A percentile compares a stretch with the other conserved stretches of the same genome.
Conservation (phyloP, 495 filamentous ascomycete species). For the Daldinia grandis region DNA sequence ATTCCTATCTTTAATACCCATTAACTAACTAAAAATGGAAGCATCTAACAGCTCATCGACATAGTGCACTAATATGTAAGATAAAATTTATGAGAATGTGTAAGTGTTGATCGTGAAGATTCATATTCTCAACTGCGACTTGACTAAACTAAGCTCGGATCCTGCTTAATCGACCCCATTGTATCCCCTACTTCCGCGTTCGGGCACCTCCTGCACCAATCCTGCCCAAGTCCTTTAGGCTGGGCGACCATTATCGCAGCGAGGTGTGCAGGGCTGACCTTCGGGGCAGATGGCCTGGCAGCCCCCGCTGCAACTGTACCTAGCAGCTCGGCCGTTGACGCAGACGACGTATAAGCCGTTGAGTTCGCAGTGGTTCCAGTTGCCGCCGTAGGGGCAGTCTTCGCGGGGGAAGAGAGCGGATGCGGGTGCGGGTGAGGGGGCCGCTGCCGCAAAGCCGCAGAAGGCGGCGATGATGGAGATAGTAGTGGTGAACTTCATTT, state of each 20-base stretch:
- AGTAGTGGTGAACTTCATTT: constrained; percentile 10
- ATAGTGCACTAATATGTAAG: too few species aligned
- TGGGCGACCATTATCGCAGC: background rate
- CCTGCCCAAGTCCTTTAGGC: background rate
- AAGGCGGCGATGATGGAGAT: background rate
- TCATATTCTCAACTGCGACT: too few species aligned
- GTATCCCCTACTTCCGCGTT: background rate
- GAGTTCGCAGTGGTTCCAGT: constrained; percentile 5
- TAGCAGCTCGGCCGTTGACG: background rate
- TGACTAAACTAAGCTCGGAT: too few species aligned
- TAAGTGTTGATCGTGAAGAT: too few species aligned
- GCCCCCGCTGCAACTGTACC: constrained; percentile 9
- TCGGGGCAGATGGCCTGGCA: constrained; percentile 6
- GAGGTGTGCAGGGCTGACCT: background rate
- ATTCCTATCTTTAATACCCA: too few species aligned
- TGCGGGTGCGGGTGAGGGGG: background rate
- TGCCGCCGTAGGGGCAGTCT: constrained; percentile 10
- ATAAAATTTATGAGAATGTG: too few species aligned
- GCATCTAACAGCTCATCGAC: too few species aligned
- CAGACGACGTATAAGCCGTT: constrained; percentile 5
- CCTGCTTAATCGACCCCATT: background rate
- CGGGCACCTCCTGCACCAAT: background rate
- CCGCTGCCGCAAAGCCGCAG: background rate
- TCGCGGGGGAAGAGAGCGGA: background rate
- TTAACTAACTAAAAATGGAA: too few species aligned